These are phyloP conservation scores for Adansonia rubrostipa DNA, from an alignment of 441 rosid species.

Conservation along the genomic window DNA sequence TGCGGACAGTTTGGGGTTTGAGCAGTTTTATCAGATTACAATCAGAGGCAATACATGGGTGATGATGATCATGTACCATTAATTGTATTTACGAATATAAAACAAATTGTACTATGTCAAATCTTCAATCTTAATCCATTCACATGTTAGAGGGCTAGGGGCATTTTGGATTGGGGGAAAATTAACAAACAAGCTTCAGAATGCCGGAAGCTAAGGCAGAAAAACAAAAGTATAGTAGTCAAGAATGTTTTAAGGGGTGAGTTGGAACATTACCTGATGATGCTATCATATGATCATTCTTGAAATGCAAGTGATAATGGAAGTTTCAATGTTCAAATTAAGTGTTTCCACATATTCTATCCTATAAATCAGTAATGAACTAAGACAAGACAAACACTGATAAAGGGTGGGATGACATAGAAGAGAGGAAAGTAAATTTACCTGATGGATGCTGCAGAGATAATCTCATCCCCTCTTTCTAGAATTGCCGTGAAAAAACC, in stretches of 20 bases:
- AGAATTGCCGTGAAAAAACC: conserved; percentile 78
- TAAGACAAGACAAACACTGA: conserved; percentile 17
- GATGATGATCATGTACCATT: neutral
- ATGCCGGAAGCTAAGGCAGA: neutral
- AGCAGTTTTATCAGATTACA: conserved; percentile 5
- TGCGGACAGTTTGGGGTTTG: neutral
- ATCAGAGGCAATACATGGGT: neutral
- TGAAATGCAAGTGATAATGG: neutral
- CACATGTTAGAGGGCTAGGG: neutral
- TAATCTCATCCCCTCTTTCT: conserved; percentile 85
- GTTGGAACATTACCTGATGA: neutral
- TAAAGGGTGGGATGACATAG: conserved; percentile 8
- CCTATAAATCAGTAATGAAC: neutral
- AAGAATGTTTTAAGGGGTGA: conserved; percentile 2
- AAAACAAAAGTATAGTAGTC: neutral
- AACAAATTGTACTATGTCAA: neutral
- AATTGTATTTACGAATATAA: conserved; percentile 7
- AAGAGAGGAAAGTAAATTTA: conserved; percentile 27
- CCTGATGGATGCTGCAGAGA: conserved; percentile 92
- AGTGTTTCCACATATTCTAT: conserved; percentile 1
- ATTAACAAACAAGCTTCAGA: conserved; percentile 3
- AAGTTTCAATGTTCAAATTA: neutral
- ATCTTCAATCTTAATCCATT: neutral
- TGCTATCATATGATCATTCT: neutral
- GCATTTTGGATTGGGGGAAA: neutral